Base-by-base conservation (phyloP, 495 filamentous ascomycete species). In the Bryoglossum gracile region DNA sequence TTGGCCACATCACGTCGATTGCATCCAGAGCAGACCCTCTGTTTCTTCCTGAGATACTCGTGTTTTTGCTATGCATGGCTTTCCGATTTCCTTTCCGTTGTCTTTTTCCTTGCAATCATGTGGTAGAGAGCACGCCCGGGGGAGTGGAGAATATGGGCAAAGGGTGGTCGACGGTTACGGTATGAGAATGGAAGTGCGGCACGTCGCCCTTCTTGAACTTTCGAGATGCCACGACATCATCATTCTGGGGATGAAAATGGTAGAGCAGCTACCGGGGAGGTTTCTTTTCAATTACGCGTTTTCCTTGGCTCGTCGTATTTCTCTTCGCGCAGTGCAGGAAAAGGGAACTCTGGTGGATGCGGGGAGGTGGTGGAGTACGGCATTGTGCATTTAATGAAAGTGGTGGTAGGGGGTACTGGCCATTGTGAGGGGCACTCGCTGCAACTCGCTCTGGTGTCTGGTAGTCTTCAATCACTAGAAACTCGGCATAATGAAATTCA, bases 11-110 rank as follows among this genome's bases (percentile, higher is more conserved):
- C 19, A 47, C 49, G 44, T 57, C 43, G 8, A n/a, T 4, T 35
- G 53, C 53, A 53, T 51, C 42, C 53, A 51, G 53, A 56, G 57
- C 53, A 56, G 51, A 58, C 39, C 43, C 40, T 50, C 38, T 60
- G 42, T 52, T 56, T 42, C 34, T 56, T 40, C 40, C 22, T 16
- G 54, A 59, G 44, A 53, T 45, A 53, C 40, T 42, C 51, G 49
- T 60, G 56, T 59, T 60, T 57, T 60, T 47, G 26, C 26, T 44
- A 33, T 8, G 21, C 16, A 23, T 46, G 40, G 33, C 30, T 57
- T 52, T 53, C 40, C 46, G 46, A 44, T 26, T 51, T 53, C 55
- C 16, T 58, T 54, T 50, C 32, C 44, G 30, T 48, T 48, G 36
- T 55, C 46, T 41, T 43, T 40, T 56, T 46, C 25, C 46, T 51